Percentiles rank a stretch among this genome's conserved stretches.
Evolutionary conservation across 352 stramenopile species (phyloP).

Genomic region (Globisporangium alternatum): DNA sequence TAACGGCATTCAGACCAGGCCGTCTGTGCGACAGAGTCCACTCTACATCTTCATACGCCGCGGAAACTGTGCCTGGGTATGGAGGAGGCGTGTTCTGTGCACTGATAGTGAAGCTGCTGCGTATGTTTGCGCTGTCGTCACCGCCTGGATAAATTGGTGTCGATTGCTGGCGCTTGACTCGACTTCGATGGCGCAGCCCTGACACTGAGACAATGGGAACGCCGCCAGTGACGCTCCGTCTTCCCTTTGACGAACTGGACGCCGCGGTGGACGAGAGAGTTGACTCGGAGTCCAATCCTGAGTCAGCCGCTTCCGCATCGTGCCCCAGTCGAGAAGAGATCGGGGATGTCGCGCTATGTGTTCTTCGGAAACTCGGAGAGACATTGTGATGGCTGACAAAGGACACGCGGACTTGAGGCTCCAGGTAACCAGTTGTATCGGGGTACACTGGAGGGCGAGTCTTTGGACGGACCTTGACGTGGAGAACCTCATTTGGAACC

Average conservation of each 20-base stretch:
- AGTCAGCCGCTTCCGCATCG: slow-evolving; percentile 2
- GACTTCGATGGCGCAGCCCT: slow-evolving; percentile 14
- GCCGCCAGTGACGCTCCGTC: slow-evolving; percentile 4
- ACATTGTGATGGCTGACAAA: slow-evolving; percentile 11
- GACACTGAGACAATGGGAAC: slow-evolving; percentile 12
- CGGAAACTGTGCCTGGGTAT: not conserved
- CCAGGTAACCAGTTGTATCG: slow-evolving; percentile 15
- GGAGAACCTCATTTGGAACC: slow-evolving; percentile 59
- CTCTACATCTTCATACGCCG: slow-evolving; percentile 16
- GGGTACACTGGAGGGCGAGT: slow-evolving; percentile 26
- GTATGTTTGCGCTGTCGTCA: slow-evolving; percentile 12
- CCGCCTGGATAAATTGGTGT: slow-evolving; percentile 17
- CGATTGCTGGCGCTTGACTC: slow-evolving; percentile 29
- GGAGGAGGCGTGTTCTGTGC: not conserved
- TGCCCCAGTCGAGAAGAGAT: not conserved
- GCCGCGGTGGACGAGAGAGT: slow-evolving; percentile 1
- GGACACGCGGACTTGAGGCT: slow-evolving; percentile 23
- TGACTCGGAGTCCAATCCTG: slow-evolving; percentile 10
- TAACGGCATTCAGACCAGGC: slow-evolving; percentile 8
- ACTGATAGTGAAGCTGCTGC: slow-evolving; percentile 20
- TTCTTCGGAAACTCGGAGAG: slow-evolving; percentile 16
- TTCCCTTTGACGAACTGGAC: slow-evolving; percentile 7
- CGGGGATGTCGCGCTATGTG: slow-evolving; percentile 8
- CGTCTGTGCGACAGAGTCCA: slow-evolving; percentile 6
- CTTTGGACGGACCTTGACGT: slow-evolving; percentile 67